phyloP scores from a whole-genome alignment of 352 stramenopile genomes.

The Phytophthora constricta region DNA sequence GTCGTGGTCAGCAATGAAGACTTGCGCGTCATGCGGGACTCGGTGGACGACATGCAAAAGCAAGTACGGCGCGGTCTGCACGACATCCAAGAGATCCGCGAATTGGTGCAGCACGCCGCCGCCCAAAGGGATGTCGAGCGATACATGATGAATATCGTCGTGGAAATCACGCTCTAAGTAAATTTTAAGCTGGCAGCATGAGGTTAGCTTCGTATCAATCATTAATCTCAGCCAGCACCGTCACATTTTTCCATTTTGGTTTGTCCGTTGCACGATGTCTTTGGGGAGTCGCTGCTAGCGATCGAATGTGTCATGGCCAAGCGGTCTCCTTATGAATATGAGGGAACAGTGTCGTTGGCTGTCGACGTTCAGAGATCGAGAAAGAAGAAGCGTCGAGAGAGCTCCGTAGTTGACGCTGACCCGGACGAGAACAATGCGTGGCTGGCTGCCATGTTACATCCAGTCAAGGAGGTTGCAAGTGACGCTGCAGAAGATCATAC shows the following conservation, averaged over 20 bases:
- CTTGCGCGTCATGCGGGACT: conserved; percentile 33
- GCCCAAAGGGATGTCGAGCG: conserved; percentile 11
- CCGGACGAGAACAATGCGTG: conserved; percentile 27
- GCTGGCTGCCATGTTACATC: conserved; percentile 31
- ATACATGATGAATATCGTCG: too few species aligned
- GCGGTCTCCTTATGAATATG: conserved; percentile 48
- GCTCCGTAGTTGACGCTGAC: conserved; percentile 1
- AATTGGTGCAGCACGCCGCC: conserved; percentile 25
- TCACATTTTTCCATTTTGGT: conserved; percentile 10
- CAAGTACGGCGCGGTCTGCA: conserved; percentile 34
- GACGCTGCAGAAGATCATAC: conserved; percentile 4
- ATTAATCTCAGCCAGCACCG: too few species aligned
- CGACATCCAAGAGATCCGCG: conserved; percentile 36
- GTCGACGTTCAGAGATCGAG: conserved; percentile 9
- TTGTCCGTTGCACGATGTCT: conserved; percentile 7
- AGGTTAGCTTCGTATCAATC: too few species aligned
- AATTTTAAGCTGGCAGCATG: too few species aligned
- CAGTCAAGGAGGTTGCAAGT: conserved; percentile 6
- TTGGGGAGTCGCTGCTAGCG: not conserved
- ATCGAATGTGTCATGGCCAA: conserved; percentile 32
- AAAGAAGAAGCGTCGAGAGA: conserved; percentile 36
- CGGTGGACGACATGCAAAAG: conserved; percentile 37
- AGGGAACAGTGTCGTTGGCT: conserved; percentile 15
- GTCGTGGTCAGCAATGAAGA: conserved; percentile 23
- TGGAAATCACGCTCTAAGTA: too few species aligned